phyloP scores from a whole-genome alignment of 805 yeast species.

The Grigorovia jiainica region DNA sequence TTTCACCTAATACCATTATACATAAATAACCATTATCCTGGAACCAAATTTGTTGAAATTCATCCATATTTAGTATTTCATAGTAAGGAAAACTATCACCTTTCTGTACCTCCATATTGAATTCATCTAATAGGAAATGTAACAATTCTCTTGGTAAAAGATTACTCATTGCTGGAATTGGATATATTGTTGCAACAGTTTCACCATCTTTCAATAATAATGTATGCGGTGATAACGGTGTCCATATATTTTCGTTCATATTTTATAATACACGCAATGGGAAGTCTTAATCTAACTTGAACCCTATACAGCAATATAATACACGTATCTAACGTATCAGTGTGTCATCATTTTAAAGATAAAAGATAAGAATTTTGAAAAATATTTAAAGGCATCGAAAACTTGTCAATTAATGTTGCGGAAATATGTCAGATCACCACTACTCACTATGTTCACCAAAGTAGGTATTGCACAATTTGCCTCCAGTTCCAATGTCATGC shows the following conservation, averaged over 20 bases:
- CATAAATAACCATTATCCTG: constrained; percentile 36
- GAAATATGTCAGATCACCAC: too few species aligned
- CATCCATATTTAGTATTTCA: constrained; percentile 65
- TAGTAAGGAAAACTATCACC: constrained; percentile 86
- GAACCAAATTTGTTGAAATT: constrained; percentile 83
- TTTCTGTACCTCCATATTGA: constrained; percentile 81
- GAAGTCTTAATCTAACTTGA: too few species aligned
- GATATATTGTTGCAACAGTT: constrained; percentile 88
- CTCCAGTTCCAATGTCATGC: constrained; percentile 52
- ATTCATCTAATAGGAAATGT: constrained; percentile 81
- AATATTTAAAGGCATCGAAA: too few species aligned
- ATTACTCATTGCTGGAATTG: constrained; percentile 53
- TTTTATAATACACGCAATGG: neutral
- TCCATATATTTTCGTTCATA: neutral
- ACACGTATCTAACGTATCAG: too few species aligned
- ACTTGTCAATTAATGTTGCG: too few species aligned
- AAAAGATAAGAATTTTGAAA: too few species aligned
- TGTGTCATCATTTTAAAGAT: too few species aligned
- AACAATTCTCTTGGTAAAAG: constrained; percentile 65
- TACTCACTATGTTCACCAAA: too few species aligned
- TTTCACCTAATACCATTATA: constrained; percentile 69
- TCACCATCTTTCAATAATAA: constrained; percentile 79
- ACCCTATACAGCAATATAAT: too few species aligned
- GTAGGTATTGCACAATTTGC: constrained; percentile 85
- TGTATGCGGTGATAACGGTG: constrained; percentile 49